Evolutionary conservation across 495 filamentous ascomycete genomes (phyloP).

Genomic region (Tuber melanosporum): DNA sequence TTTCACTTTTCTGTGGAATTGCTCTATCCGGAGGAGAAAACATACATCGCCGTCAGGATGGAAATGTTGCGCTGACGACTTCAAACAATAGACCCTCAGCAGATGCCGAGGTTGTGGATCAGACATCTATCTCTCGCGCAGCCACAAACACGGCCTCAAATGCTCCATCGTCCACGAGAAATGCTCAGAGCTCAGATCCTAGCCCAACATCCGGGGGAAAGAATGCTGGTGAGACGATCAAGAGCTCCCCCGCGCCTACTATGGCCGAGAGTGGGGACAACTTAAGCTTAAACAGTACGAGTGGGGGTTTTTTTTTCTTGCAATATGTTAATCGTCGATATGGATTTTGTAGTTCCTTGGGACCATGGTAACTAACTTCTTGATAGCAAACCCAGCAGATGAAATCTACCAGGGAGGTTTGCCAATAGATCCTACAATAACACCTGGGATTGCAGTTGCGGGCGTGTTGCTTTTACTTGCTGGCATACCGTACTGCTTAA

Average conservation of each 20-base stretch:
- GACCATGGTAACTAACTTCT: slow-evolving; percentile 8
- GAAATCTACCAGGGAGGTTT: slow-evolving; percentile 44
- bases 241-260: slow-evolving; percentile 12
- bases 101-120: background rate
- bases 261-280: slow-evolving; percentile 14
- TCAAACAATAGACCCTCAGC: slow-evolving; percentile 7
- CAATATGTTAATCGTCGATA: background rate
- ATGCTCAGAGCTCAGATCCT: background rate
- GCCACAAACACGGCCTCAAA: background rate
- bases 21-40: slow-evolving; percentile 25
- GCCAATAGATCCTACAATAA: slow-evolving; percentile 67
- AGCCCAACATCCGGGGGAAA: background rate
- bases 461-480: slow-evolving; percentile 68
- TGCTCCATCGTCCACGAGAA: background rate
- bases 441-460: slow-evolving; percentile 70
- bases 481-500: slow-evolving; percentile 61
- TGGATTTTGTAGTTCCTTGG: background rate
- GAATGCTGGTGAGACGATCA: background rate
- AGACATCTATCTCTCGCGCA: background rate
- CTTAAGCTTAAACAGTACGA: slow-evolving; percentile 7
- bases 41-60: slow-evolving; percentile 19
- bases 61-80: slow-evolving; percentile 6
- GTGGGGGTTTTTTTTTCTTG: background rate
- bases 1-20: slow-evolving; percentile 26
- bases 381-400: slow-evolving; percentile 19